phyloP scores from a whole-genome alignment of 768 basidiomycete genomes.

The Obba rivulosa region DNA sequence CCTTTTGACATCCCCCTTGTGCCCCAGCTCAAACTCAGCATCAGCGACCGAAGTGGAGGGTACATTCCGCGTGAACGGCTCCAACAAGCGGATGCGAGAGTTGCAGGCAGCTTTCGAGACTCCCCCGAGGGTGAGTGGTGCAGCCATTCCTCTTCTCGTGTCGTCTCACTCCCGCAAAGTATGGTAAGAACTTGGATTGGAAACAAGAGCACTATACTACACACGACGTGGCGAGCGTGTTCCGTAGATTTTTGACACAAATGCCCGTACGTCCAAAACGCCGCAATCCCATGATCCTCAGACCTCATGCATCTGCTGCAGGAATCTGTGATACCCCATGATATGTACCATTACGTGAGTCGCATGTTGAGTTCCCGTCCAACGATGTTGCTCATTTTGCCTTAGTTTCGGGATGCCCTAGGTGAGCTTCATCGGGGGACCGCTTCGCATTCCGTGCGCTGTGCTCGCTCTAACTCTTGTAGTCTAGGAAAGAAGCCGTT shows the following conservation, averaged over 20 bases:
- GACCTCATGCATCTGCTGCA: conserved; percentile 24
- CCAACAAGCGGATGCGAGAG: conserved; percentile 91
- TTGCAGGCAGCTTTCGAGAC: conserved; percentile 87
- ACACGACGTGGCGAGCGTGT: conserved; percentile 96
- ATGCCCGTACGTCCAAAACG: conserved; percentile 73
- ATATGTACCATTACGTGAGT: conserved; percentile 83
- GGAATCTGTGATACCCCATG: conserved; percentile 94
- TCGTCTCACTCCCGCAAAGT: conserved; percentile 42
- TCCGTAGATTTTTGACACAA: conserved; percentile 90
- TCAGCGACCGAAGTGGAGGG: conserved; percentile 86
- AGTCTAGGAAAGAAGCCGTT: conserved; percentile 57
- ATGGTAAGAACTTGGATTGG: conserved; percentile 93
- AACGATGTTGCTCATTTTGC: not conserved
- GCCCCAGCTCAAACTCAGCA: conserved; percentile 14
- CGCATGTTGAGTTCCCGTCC: conserved; percentile 3
- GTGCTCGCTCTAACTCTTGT: conserved; percentile 5
- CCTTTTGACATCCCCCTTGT: not conserved
- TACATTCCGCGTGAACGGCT: conserved; percentile 95
- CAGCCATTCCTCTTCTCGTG: not conserved
- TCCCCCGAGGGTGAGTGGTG: conserved; percentile 71
- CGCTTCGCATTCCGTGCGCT: not conserved
- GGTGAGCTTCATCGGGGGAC: conserved; percentile 36
- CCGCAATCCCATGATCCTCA: conserved; percentile 6
- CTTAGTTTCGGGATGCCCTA: conserved; percentile 74
- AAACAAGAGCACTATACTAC: conserved; percentile 79